Percentiles rank a stretch among this genome's conserved stretches.
These are phyloP conservation scores for Nicotiana rustica DNA, from an alignment of 305 asterid genomes.

Conservation along the genomic window DNA sequence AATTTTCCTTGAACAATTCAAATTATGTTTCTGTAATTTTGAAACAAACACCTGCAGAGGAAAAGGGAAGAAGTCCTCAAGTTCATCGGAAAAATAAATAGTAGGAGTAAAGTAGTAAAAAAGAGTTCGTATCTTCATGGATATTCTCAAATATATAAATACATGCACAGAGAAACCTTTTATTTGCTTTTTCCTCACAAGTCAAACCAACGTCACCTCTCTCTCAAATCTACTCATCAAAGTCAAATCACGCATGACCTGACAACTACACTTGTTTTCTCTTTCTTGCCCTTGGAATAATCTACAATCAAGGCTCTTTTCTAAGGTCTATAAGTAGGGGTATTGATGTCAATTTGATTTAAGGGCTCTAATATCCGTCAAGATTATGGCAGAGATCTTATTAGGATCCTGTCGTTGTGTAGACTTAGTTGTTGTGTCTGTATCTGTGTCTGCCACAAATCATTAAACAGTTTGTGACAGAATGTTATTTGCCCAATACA, in stretches of 20 bases:
- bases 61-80: background rate
- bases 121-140: constrained; percentile 28
- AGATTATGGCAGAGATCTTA: constrained; percentile 37
- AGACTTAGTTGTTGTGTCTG: constrained; percentile 1
- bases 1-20: too few species aligned
- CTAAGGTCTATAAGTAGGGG: background rate
- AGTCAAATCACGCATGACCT: constrained; percentile 44
- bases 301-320: background rate
- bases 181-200: background rate
- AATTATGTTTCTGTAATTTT: too few species aligned
- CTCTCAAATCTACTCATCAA: constrained; percentile 13
- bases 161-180: background rate
- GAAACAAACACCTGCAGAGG: background rate
- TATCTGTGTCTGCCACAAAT: constrained; percentile 9
- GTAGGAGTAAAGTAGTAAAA: background rate
- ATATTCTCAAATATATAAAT: background rate
- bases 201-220: constrained; percentile 35
- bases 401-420: constrained; percentile 19
- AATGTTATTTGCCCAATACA: constrained; percentile 24
- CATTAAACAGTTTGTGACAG: constrained; percentile 26
- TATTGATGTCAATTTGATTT: background rate
- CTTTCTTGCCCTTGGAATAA: background rate
- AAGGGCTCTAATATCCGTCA: constrained; percentile 21
- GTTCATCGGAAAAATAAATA: background rate
- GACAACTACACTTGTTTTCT: background rate